Evolutionary conservation across 352 stramenopile genomes (phyloP), one percentile per base, ranked within the genome.

Genomic region (Saprolegnia parasitica): DNA sequence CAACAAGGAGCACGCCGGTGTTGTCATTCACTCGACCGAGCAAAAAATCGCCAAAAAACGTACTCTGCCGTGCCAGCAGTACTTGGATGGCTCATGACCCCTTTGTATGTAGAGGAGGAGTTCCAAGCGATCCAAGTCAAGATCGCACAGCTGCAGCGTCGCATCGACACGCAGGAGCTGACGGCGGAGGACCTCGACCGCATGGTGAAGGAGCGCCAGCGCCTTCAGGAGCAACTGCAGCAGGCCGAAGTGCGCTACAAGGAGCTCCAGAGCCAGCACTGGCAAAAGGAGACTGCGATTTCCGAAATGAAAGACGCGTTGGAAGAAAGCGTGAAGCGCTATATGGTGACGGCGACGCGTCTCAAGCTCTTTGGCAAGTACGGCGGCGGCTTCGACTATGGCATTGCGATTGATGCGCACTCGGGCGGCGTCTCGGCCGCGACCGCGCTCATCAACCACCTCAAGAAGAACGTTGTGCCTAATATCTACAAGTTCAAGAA

Each of bases 351-450:
- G 35, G 87, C 88, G 20, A 85, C 77, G 23, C 71, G 83, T 52
- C 81, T 99, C 56, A 91, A 96, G 68, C 78, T 98, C 24, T 82
- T 85, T 47, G 89, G 88, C 0, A 95, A 96, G 55, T 90, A 97
- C 74, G 79, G 84, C 26, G 70, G 81, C 21, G 81, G 83, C 0
- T 76, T 91, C 18, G 81, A 96, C 73, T 95, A 88, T 50, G 74
- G 76, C 35, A 86, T 96, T 23, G 76, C 80, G 39, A 77, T 93
- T 37, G 81, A 95, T 65, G 77, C 78, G 11, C 72, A 83, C 40
- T 77, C 83, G 15, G 81, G 86, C 10, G 83, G 83, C n/a, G 77
- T 88, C 10, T 71, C 80, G 21, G 81, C 81, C 9, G 80, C 87
- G 5, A 71, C 78, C 54, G 73, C 81, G 32, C 56, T 93, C 8